These are phyloP conservation scores for Mitragyna speciosa DNA, from an alignment of 257 asterid species.

Conservation along the genomic window DNA sequence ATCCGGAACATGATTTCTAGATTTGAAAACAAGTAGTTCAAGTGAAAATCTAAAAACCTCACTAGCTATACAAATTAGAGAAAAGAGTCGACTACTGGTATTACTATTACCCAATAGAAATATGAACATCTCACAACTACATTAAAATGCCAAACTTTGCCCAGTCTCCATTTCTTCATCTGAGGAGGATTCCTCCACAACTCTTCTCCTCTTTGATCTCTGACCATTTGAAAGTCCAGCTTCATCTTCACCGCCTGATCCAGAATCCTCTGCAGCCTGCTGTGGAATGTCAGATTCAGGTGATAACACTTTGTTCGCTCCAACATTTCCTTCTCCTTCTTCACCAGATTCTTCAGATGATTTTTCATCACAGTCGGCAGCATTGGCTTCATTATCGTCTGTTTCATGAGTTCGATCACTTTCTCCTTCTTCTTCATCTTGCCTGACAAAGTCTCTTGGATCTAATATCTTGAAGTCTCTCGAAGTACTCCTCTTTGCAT, in stretches of 20 bases:
- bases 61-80: too few species aligned
- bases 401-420: constrained; percentile 36
- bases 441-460: constrained; percentile 30
- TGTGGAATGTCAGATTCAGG: constrained; percentile 24
- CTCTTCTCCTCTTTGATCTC: constrained; percentile 47
- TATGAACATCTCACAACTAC: neutral
- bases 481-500: constrained; percentile 85
- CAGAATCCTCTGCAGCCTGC: constrained; percentile 48
- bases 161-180: constrained; percentile 51
- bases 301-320: constrained; percentile 19
- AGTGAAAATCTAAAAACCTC: too few species aligned
- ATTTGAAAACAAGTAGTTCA: too few species aligned
- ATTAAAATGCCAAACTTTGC: constrained; percentile 21
- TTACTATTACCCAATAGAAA: neutral
- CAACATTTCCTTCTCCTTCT: constrained; percentile 37
- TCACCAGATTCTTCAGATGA: constrained; percentile 36
- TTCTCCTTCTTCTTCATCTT: constrained; percentile 38
- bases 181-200: constrained; percentile 53
- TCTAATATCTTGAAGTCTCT: constrained; percentile 77
- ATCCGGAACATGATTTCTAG: too few species aligned
- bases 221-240: constrained; percentile 36
- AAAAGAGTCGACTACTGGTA: too few species aligned
- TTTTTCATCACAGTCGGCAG: constrained; percentile 29
- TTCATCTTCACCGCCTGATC: constrained; percentile 43
- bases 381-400: constrained; percentile 23